Evolutionary conservation across 192 early-diverging fungal species (phyloP), one percentile per base, ranked within the genome.

Genomic region (Dimargaris cristalligena): DNA sequence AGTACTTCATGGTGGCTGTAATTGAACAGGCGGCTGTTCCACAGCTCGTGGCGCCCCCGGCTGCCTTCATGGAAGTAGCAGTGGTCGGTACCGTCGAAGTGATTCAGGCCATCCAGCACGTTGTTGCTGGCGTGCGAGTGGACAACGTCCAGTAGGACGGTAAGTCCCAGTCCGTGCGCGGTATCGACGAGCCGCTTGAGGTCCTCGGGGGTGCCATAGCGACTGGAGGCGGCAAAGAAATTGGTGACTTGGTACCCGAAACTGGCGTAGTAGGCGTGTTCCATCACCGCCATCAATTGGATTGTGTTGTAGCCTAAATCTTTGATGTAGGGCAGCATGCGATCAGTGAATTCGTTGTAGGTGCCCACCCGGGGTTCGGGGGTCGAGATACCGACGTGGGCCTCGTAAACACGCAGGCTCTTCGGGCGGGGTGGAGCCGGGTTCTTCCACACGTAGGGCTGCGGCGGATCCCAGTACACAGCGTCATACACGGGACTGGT

Each of bases 201-300:
- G 29, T 92, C 88, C 66, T 97, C 94, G 13, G 94, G 94, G 31
- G 87, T 85, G 74, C 87, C 93, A 65, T 87, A 95, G 32, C 94
- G 86, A 67, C 82, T 85, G 55, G 90, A 86, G 33, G 85, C 81
- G n/a, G 90, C 89, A 72, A 91, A 98, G 71, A 94, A 96, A 63
- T 82, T 90, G 33, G 94, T 94, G 52, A 98, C 94, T 67, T 98
- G 94, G 69, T 98, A 98, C 2, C 94, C 94, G 62, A 97, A 97
- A 10, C 85, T 88, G 38, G 92, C 94, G 62, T 96, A 98, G 72
- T 98, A 98, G 30, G 94, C 92, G 62, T 98, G 94, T 69, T 98
- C 94, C 93, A 96, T 96, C 49, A 98, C 71, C 34, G 94, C 94
- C 87, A 89, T 89, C 52, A 90, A 65, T 68, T 90, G 85, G 59